Percentiles rank a stretch among this genome's conserved stretches.
Conservation (phyloP, 495 filamentous ascomycete species). For the Podospora pseudoanserina region DNA sequence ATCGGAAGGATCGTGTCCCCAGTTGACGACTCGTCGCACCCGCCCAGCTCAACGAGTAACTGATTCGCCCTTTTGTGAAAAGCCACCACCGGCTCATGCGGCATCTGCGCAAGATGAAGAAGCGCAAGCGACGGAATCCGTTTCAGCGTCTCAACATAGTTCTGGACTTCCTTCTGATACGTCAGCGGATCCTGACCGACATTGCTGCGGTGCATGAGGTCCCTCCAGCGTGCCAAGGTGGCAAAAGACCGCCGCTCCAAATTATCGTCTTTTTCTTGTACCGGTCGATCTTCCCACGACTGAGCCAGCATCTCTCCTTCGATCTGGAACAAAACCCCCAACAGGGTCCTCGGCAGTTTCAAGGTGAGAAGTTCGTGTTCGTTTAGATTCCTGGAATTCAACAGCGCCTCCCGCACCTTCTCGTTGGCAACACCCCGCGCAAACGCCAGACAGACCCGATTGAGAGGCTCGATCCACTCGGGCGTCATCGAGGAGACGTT, state of each 20-base stretch:
- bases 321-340: conserved; percentile 43
- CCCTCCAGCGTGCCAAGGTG: conserved; percentile 39
- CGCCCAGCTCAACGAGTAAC: conserved; percentile 36
- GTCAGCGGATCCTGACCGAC: conserved; percentile 37
- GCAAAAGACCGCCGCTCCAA: conserved; percentile 35
- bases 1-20: conserved; percentile 20
- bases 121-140: conserved; percentile 47
- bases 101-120: conserved; percentile 43
- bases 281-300: conserved; percentile 40
- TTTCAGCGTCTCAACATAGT: conserved; percentile 40
- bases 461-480: conserved; percentile 41
- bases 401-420: conserved; percentile 36
- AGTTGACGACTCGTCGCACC: conserved; percentile 18
- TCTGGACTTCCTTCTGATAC: conserved; percentile 48
- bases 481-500: conserved; percentile 34
- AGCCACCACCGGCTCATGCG: conserved; percentile 40
- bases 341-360: conserved; percentile 40
- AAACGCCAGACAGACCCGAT: conserved; percentile 47
- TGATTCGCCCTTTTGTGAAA: conserved; percentile 42
- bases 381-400: conserved; percentile 38
- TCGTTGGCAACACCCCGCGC: conserved; percentile 46
- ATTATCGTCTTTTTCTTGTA: conserved; percentile 32
- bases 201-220: conserved; percentile 32
- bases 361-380: conserved; percentile 21
- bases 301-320: conserved; percentile 49